phyloP scores from a whole-genome alignment of 805 yeast species.

The Yarrowia keelungensis region DNA sequence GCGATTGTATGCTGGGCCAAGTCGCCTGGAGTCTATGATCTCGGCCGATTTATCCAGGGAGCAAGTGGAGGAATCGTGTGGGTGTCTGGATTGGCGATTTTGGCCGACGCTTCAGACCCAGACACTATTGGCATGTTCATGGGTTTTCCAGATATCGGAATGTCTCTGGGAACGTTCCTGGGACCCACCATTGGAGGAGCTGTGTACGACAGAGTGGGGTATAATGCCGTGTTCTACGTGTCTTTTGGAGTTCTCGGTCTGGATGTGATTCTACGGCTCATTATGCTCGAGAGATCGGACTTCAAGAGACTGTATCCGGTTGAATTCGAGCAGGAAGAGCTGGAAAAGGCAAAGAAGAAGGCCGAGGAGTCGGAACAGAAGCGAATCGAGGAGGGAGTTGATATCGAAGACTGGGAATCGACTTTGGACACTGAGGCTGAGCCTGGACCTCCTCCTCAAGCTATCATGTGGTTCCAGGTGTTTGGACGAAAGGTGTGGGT shows the following conservation, averaged over 20 bases:
- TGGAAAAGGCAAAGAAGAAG: constrained; percentile 3
- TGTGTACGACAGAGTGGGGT: constrained; percentile 49
- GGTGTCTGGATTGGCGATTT: constrained; percentile 50
- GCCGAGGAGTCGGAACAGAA: constrained; percentile 16
- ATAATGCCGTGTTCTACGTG: constrained; percentile 48
- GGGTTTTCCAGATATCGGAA: constrained; percentile 48
- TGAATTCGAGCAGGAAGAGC: neutral
- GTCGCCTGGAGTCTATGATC: constrained; percentile 44
- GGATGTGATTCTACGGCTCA: constrained; percentile 47
- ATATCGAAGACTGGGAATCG: constrained; percentile 28
- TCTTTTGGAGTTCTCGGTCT: constrained; percentile 47
- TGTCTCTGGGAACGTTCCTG: constrained; percentile 47
- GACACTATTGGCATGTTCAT: constrained; percentile 47
- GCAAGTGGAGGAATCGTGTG: constrained; percentile 49
- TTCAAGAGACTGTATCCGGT: constrained; percentile 37
- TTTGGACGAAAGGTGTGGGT: constrained; percentile 34
- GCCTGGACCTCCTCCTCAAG: constrained; percentile 17
- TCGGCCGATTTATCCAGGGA: constrained; percentile 50
- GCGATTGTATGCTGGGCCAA: constrained; percentile 46
- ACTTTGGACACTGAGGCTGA: constrained; percentile 16
- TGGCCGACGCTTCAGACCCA: constrained; percentile 47
- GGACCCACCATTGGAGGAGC: constrained; percentile 52
- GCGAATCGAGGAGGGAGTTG: constrained; percentile 20
- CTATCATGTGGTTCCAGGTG: constrained; percentile 16
- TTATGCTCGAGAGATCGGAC: constrained; percentile 48